These are phyloP conservation scores for Kalmusia sp. DNA, from an alignment of 2,329 filamentous ascomycete genomes.

Conservation along the genomic window DNA sequence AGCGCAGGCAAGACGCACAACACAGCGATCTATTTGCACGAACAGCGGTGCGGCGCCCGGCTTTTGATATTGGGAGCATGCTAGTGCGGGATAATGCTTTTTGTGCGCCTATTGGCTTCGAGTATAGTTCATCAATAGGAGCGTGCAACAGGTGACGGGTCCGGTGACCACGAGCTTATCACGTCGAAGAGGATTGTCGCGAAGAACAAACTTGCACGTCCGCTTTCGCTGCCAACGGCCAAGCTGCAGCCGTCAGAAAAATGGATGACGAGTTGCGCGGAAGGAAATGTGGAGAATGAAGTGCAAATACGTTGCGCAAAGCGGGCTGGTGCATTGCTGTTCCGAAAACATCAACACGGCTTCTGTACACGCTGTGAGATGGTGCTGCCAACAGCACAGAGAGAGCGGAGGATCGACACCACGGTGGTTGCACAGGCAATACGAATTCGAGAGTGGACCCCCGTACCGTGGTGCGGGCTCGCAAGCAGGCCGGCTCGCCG, in stretches of 20 bases:
- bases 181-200: no score
- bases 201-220: neutral
- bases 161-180: no score
- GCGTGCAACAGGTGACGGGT: no score
- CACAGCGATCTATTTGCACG: neutral
- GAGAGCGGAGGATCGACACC: conserved; percentile 1
- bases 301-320: neutral
- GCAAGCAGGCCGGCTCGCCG: neutral
- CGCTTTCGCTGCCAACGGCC: neutral
- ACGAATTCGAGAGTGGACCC: neutral
- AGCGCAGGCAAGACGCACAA: neutral
- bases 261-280: neutral
- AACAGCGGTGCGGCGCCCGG: neutral
- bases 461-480: neutral
- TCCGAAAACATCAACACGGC: neutral
- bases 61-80: neutral
- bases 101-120: no score
- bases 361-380: neutral
- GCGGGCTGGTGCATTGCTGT: neutral
- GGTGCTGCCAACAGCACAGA: neutral
- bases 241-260: conserved; percentile 1
- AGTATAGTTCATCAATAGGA: no score
- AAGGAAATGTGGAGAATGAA: neutral
- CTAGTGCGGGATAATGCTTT: neutral
- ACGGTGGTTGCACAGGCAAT: neutral